phyloP scores from a whole-genome alignment of 73 alveolate species.

The Paramecium sexaurelia region DNA sequence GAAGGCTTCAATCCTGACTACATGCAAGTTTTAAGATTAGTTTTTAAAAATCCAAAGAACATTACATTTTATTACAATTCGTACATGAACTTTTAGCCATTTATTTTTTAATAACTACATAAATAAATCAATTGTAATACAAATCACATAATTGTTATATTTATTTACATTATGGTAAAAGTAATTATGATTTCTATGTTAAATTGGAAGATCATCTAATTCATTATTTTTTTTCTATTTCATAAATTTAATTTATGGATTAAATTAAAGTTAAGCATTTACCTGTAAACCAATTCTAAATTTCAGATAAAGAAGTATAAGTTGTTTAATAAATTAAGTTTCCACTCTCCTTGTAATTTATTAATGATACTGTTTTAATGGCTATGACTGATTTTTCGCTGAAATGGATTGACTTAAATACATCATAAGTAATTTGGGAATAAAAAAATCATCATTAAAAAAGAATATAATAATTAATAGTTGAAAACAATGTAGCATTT shows the following conservation, averaged over 20 bases:
- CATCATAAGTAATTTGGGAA: background rate
- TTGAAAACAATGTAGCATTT: background rate
- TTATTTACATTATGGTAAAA: background rate
- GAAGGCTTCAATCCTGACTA: background rate
- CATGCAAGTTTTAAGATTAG: background rate
- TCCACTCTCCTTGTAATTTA: background rate
- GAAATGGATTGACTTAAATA: slow-evolving; percentile 31
- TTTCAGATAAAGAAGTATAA: slow-evolving; percentile 9
- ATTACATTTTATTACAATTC: background rate
- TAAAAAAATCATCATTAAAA: background rate
- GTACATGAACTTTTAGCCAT: background rate
- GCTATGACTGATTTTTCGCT: slow-evolving; percentile 53
- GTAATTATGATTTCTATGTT: background rate
- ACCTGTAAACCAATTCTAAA: background rate
- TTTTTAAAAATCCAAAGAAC: slow-evolving; percentile 11
- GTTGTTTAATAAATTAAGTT: background rate
- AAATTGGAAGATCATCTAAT: background rate
- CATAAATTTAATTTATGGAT: slow-evolving; percentile 46
- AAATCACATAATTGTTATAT: background rate
- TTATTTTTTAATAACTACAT: background rate
- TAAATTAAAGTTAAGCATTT: slow-evolving; percentile 13
- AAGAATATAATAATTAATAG: slow-evolving; percentile 10
- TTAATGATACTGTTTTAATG: background rate
- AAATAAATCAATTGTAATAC: background rate
- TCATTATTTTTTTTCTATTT: background rate